These are phyloP conservation scores for Mycosarcoma mackinlayi DNA, from an alignment of 1,284 basidiomycete genomes.

Conservation along the genomic window DNA sequence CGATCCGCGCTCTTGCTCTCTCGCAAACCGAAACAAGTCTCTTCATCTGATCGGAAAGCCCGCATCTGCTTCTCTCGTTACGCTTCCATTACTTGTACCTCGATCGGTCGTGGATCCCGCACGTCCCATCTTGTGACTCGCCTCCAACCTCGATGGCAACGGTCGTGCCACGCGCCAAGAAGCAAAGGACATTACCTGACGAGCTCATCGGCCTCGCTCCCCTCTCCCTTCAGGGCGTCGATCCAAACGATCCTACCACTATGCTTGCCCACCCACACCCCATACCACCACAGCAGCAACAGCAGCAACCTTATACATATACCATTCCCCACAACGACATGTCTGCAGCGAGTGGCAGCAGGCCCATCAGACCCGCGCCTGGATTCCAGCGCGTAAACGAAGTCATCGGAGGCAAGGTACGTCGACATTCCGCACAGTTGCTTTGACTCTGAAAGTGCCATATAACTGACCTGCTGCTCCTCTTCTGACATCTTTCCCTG, in stretches of 20 bases:
- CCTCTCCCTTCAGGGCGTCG: conserved; percentile 17
- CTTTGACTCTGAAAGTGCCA: neutral
- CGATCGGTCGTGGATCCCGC: conserved; percentile 1
- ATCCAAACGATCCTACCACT: conserved; percentile 16
- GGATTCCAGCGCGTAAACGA: conserved; percentile 56
- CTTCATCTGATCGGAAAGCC: neutral
- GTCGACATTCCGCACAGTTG: conserved; percentile 2
- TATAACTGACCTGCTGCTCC: neutral
- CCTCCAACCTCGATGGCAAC: conserved; percentile 37
- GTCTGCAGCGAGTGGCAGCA: conserved; percentile 35
- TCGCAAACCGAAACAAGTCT: neutral
- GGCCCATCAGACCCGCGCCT: conserved; percentile 23
- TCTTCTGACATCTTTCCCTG: neutral
- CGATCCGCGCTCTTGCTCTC: neutral
- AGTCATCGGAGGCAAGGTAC: conserved; percentile 57
- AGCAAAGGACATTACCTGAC: conserved; percentile 50
- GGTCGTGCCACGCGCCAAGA: conserved; percentile 52
- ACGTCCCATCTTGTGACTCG: neutral
- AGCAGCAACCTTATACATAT: conserved; percentile 25
- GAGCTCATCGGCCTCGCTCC: conserved; percentile 27
- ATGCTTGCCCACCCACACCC: conserved; percentile 51
- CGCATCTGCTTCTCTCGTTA: neutral
- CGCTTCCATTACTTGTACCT: neutral
- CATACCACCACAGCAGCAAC: conserved; percentile 20
- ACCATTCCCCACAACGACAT: conserved; percentile 16